phyloP scores from a whole-genome alignment of 306 rosid species.

The Myrica gale region DNA sequence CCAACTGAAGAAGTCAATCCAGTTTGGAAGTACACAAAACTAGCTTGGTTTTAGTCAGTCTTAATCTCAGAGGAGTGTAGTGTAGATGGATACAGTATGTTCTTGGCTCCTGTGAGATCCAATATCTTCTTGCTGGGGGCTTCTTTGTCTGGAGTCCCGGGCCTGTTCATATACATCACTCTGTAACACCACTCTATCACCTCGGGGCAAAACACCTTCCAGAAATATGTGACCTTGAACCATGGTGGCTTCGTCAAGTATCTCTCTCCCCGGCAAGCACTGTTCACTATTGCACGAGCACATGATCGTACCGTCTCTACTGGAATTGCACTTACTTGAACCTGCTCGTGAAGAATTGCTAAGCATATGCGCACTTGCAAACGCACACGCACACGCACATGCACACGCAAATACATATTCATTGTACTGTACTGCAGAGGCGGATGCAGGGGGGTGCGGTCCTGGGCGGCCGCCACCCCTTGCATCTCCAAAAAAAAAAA shows the following conservation, averaged over 20 bases:
- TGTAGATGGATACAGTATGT: constrained; percentile 19
- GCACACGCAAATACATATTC: too few species aligned
- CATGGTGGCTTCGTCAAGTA: constrained; percentile 44
- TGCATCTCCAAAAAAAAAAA: too few species aligned
- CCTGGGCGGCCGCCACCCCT: too few species aligned
- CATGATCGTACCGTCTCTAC: constrained; percentile 18
- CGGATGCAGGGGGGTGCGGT: too few species aligned
- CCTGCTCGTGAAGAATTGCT: constrained; percentile 17
- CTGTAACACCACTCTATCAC: constrained; percentile 30
- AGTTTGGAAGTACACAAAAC: too few species aligned
- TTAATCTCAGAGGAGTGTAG: constrained; percentile 18
- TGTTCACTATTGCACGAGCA: constrained; percentile 32
- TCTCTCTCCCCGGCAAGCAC: constrained; percentile 37
- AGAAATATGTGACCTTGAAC: constrained; percentile 29
- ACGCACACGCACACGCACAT: too few species aligned
- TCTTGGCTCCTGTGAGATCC: constrained; percentile 30
- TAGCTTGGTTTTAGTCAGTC: constrained; percentile 2
- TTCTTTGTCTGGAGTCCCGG: constrained; percentile 20
- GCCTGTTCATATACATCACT: constrained; percentile 7
- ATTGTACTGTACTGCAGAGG: too few species aligned
- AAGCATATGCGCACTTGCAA: too few species aligned
- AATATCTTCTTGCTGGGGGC: constrained; percentile 29
- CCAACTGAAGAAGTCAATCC: background rate
- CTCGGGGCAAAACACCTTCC: constrained; percentile 46
- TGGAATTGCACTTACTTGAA: constrained; percentile 25